Percentiles rank a stretch among this genome's conserved stretches.
Evolutionary conservation across 331 rosid species (phyloP).

Genomic region (Saraca asoca): DNA sequence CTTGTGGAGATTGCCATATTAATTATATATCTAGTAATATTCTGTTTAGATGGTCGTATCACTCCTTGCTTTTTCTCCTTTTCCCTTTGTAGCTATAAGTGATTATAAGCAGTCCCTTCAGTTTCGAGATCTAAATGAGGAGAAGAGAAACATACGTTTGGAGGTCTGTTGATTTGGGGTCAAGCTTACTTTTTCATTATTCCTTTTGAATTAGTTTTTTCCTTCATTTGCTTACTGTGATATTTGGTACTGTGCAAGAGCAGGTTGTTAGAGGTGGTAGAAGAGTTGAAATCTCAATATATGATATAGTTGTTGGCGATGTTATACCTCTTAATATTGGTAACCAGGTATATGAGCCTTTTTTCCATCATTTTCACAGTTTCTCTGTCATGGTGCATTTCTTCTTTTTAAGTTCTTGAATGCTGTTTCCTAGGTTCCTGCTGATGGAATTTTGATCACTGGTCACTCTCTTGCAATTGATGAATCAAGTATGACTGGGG

Average conservation of each 20-base stretch:
- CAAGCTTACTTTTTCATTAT: neutral
- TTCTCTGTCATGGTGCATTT: slow-evolving; percentile 14
- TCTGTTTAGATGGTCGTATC: slow-evolving; percentile 1
- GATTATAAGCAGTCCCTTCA: slow-evolving; percentile 95
- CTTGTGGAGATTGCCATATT: neutral
- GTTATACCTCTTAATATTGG: slow-evolving; percentile 89
- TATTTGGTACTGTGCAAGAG: slow-evolving; percentile 24
- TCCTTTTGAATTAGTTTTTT: neutral
- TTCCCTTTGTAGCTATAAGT: slow-evolving; percentile 68
- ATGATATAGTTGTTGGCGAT: slow-evolving; percentile 94
- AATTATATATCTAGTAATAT: neutral
- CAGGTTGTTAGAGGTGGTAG: slow-evolving; percentile 91
- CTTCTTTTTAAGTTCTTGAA: slow-evolving; percentile 15
- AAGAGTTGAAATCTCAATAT: slow-evolving; percentile 90
- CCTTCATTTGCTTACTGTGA: slow-evolving; percentile 16
- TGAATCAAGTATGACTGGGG: slow-evolving; percentile 99
- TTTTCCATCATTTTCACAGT: slow-evolving; percentile 24
- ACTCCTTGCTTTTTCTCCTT: slow-evolving; percentile 8
- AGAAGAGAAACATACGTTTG: slow-evolving; percentile 89
- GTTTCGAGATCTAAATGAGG: slow-evolving; percentile 88
- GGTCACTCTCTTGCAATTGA: slow-evolving; percentile 94
- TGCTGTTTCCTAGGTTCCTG: slow-evolving; percentile 72
- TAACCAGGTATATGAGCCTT: slow-evolving; percentile 61
- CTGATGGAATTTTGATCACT: slow-evolving; percentile 81
- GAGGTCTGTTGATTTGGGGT: slow-evolving; percentile 53